Evolutionary conservation across 2,329 filamentous ascomycete genomes (phyloP).

Genomic region (Pseudogymnoascus sp.): DNA sequence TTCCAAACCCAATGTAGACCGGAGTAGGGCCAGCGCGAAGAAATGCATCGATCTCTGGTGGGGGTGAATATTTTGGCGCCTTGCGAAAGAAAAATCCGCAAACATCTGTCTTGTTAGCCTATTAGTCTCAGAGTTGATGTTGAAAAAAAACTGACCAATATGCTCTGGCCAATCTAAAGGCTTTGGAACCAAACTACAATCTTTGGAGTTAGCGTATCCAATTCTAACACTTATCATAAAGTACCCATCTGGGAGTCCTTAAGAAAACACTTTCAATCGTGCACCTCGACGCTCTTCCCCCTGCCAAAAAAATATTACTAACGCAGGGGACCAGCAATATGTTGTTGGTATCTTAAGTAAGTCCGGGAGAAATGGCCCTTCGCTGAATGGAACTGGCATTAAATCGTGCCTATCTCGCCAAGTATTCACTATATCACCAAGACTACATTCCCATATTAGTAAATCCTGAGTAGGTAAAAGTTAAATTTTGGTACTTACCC

Average conservation of each 20-base stretch:
- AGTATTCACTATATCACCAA: constrained; percentile 65
- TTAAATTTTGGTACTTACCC: constrained; percentile 24
- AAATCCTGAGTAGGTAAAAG: neutral
- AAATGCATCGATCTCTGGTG: constrained; percentile 15
- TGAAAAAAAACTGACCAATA: constrained; percentile 35
- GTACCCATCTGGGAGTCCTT: constrained; percentile 49
- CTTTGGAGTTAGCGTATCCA: constrained; percentile 33
- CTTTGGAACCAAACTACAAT: constrained; percentile 45
- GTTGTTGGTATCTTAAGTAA: constrained; percentile 25
- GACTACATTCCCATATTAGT: neutral
- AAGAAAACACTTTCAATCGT: neutral
- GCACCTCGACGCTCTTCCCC: neutral
- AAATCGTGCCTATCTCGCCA: constrained; percentile 25
- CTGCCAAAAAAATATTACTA: neutral
- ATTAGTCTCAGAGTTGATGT: neutral
- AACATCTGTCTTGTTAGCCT: constrained; percentile 35
- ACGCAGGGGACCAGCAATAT: constrained; percentile 12
- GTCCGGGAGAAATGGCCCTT: constrained; percentile 31
- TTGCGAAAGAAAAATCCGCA: constrained; percentile 72
- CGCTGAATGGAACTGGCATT: constrained; percentile 29
- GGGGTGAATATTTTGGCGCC: constrained; percentile 37
- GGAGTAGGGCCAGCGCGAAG: constrained; percentile 16
- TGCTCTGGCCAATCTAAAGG: constrained; percentile 56
- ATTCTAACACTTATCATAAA: constrained; percentile 52
- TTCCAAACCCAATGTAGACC: constrained; percentile 20